These are phyloP conservation scores for Leishmania tropica DNA, from an alignment of 208 protist species.

Conservation along the genomic window DNA sequence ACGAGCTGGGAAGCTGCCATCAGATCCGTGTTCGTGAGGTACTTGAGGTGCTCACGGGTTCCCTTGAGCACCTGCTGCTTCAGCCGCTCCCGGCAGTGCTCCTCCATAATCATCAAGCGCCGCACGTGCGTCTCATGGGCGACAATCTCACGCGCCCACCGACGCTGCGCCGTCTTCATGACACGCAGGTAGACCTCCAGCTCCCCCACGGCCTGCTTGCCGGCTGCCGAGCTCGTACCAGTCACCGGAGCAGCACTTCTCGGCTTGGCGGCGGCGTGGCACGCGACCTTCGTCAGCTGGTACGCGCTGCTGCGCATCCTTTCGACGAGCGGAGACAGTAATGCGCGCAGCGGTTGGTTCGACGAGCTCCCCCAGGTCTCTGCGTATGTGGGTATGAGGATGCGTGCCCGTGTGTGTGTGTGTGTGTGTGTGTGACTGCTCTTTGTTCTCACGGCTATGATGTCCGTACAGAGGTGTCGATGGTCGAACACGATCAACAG, in stretches of 20 bases:
- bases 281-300: neutral
- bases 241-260: neutral
- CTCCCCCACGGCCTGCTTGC: conserved; percentile 57
- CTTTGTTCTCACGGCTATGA: neutral
- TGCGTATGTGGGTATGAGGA: neutral
- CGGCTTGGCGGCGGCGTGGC: neutral
- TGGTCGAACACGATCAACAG: neutral
- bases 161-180: conserved; percentile 56
- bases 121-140: conserved; percentile 71
- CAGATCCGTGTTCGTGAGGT: conserved; percentile 70
- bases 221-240: conserved; percentile 3
- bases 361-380: neutral
- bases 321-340: neutral
- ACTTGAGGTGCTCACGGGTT: conserved; percentile 54
- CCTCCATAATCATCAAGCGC: conserved; percentile 77
- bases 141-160: conserved; percentile 64
- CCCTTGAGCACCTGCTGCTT: conserved; percentile 54
- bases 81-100: conserved; percentile 63
- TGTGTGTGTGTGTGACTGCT: neutral
- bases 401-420: neutral
- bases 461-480: neutral
- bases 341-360: neutral
- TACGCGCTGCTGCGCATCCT: neutral
- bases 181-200: conserved; percentile 71
- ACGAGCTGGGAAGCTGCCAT: conserved; percentile 46